Conservation (phyloP, 2,329 filamentous ascomycete genomes). For the Paracamarosporium sp. region DNA sequence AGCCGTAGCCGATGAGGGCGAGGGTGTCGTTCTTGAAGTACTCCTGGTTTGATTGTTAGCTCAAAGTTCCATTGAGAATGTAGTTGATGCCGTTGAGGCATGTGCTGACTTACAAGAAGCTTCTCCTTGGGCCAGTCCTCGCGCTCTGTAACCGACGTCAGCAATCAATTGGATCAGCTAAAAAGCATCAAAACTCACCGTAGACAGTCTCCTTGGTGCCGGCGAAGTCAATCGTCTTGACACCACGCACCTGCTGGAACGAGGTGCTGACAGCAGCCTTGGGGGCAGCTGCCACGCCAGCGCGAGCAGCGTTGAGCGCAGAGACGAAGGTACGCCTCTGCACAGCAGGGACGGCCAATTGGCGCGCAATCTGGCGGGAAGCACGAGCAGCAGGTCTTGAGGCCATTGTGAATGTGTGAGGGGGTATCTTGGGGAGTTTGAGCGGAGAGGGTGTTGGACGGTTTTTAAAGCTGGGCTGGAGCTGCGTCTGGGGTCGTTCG, state of each 20-base stretch:
- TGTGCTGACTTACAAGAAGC: slow-evolving; percentile 76
- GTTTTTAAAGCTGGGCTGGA: slow-evolving; percentile 33
- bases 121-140: slow-evolving; percentile 98
- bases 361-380: slow-evolving; percentile 63
- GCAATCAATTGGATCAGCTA: slow-evolving; percentile 9
- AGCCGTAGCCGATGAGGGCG: slow-evolving; percentile 97
- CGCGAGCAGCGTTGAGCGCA: slow-evolving; percentile 59
- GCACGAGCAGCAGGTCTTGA: slow-evolving; percentile 74
- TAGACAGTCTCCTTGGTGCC: slow-evolving; percentile 94
- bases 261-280: slow-evolving; percentile 54
- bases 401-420: slow-evolving; percentile 68
- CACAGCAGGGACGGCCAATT: slow-evolving; percentile 58
- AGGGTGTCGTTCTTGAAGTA: slow-evolving; percentile 99
- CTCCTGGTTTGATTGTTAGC: slow-evolving; percentile 65
- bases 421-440: slow-evolving; percentile 37
- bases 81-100: slow-evolving; percentile 18
- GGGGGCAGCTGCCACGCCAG: slow-evolving; percentile 54
- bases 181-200: slow-evolving; percentile 62
- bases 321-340: slow-evolving; percentile 66
- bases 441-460: slow-evolving; percentile 25
- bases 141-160: slow-evolving; percentile 70
- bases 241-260: slow-evolving; percentile 77
- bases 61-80: slow-evolving; percentile 11
- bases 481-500: slow-evolving; percentile 18
- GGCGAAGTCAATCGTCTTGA: slow-evolving; percentile 99